Percentiles rank a stretch among this genome's conserved stretches.
Evolutionary conservation across 2,329 filamentous ascomycete species (phyloP).

Genomic region (Cordyceps javanica): DNA sequence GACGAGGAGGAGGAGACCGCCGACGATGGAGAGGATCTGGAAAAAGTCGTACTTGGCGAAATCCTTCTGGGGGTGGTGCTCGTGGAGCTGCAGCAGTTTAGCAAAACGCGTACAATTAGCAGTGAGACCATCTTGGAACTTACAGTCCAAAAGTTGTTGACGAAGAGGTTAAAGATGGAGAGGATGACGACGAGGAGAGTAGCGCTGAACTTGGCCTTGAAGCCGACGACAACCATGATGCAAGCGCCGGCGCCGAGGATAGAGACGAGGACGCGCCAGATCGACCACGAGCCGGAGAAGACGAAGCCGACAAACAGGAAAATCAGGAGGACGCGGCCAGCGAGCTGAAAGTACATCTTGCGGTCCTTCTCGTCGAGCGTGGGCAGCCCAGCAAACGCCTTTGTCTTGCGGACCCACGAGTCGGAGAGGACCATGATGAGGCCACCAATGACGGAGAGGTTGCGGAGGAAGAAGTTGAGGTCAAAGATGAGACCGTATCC

Average conservation of each 20-base stretch:
- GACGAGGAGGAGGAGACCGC: conserved; percentile 89
- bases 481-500: conserved; percentile 98
- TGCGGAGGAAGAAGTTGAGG: conserved; percentile 99
- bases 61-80: conserved; percentile 98
- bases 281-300: conserved; percentile 86
- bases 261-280: conserved; percentile 82
- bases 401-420: conserved; percentile 95
- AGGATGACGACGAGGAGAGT: conserved; percentile 91
- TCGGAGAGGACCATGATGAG: conserved; percentile 97
- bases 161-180: conserved; percentile 91
- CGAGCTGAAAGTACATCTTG: conserved; percentile 99
- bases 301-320: conserved; percentile 97
- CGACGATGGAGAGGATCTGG: conserved; percentile 98
- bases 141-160: conserved; percentile 99
- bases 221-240: conserved; percentile 97
- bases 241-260: conserved; percentile 83
- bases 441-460: conserved; percentile 93
- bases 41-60: conserved; percentile 99
- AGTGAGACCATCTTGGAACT: conserved; percentile 29
- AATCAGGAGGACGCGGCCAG: conserved; percentile 89
- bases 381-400: conserved; percentile 90
- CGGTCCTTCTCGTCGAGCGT: conserved; percentile 97
- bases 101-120: conserved; percentile 17
- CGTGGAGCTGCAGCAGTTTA: conserved; percentile 63
- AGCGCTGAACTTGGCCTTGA: conserved; percentile 99